phyloP scores from a whole-genome alignment of 257 asterid species.

The Solanum tarijense region DNA sequence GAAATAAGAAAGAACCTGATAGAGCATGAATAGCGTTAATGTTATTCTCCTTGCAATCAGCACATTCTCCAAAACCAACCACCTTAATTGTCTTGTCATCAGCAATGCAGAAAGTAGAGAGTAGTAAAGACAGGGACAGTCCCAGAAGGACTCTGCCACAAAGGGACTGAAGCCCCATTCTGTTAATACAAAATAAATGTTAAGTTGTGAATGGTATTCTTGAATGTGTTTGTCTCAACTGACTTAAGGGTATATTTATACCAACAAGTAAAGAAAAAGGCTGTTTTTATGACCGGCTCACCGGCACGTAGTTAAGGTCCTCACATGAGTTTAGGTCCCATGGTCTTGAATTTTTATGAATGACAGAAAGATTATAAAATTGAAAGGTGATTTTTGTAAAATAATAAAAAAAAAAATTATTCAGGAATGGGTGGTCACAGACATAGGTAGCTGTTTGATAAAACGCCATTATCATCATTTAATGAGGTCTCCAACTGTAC shows the following conservation, averaged over 20 bases:
- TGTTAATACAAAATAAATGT: neutral
- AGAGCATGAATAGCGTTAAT: constrained; percentile 26
- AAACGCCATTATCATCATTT: constrained; percentile 44
- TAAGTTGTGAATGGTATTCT: constrained; percentile 7
- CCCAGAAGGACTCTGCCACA: constrained; percentile 13
- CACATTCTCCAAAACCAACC: constrained; percentile 41
- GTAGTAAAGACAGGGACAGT: constrained; percentile 6
- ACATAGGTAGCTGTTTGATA: constrained; percentile 5
- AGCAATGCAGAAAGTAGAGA: constrained; percentile 14
- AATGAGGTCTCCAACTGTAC: constrained; percentile 53
- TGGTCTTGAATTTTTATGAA: constrained; percentile 13
- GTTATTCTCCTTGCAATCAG: constrained; percentile 35
- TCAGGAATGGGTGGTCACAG: constrained; percentile 25
- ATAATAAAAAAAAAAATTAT: neutral
- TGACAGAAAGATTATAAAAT: neutral
- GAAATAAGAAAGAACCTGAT: constrained; percentile 18
- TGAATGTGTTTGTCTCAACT: neutral
- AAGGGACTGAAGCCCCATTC: constrained; percentile 19
- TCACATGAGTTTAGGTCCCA: constrained; percentile 82
- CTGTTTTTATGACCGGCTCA: constrained; percentile 7
- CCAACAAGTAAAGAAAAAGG: neutral
- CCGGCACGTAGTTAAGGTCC: constrained; percentile 47
- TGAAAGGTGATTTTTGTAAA: neutral
- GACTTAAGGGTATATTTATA: neutral
- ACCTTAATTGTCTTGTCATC: constrained; percentile 22